Percentiles rank a stretch among this genome's conserved stretches.
Conservation (phyloP, 2,329 filamentous ascomycete genomes). For the Exophiala sideris region DNA sequence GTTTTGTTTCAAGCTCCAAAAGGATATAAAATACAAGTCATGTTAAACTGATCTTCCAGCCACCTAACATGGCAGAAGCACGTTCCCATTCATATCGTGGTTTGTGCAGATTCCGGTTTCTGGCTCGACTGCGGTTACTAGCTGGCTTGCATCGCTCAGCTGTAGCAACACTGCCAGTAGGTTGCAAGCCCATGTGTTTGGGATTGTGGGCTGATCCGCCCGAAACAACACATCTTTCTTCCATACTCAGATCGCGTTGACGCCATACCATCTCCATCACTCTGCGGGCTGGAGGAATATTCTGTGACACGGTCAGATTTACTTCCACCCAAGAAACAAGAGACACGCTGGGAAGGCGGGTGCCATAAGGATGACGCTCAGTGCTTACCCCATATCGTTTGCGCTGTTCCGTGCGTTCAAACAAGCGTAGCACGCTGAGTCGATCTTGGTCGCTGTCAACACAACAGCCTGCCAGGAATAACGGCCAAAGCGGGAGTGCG, state of each 20-base stretch:
- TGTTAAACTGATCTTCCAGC: neutral
- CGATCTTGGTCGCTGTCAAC: slow-evolving; percentile 26
- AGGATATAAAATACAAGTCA: neutral
- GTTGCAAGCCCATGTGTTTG: too few relatives aligned
- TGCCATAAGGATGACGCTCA: neutral
- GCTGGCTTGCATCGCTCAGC: neutral
- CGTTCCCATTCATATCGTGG: slow-evolving; percentile 1
- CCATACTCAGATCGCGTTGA: slow-evolving; percentile 31
- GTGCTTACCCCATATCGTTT: slow-evolving; percentile 30
- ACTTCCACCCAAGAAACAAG: too few relatives aligned
- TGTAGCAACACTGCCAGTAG: too few relatives aligned
- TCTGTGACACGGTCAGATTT: too few relatives aligned
- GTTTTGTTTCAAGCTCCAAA: too few relatives aligned
- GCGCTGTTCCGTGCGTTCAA: slow-evolving; percentile 26
- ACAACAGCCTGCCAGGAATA: slow-evolving; percentile 32
- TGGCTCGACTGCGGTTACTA: neutral
- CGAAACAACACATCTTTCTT: too few relatives aligned
- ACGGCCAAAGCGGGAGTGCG: slow-evolving; percentile 30
- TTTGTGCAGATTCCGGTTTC: neutral
- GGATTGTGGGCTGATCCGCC: too few relatives aligned
- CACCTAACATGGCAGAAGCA: neutral
- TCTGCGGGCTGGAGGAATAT: slow-evolving; percentile 29
- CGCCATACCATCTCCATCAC: slow-evolving; percentile 33
- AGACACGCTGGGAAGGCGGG: too few relatives aligned
- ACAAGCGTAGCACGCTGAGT: slow-evolving; percentile 27